These are phyloP conservation scores for Schizonepeta tenuifolia DNA, from an alignment of 257 asterid genomes.

Conservation along the genomic window DNA sequence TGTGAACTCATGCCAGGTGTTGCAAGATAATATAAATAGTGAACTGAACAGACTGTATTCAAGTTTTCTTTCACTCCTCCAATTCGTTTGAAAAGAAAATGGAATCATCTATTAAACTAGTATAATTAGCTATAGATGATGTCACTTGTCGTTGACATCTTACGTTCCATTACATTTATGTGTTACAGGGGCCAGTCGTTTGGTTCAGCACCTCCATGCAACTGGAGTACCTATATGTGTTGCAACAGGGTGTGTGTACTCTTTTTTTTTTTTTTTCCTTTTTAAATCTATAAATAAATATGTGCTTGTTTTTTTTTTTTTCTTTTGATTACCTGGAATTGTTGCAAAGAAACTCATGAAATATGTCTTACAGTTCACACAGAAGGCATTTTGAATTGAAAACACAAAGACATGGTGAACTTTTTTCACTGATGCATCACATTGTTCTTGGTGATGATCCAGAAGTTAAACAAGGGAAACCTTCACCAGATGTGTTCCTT, in stretches of 20 bases:
- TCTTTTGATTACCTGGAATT: conserved; percentile 13
- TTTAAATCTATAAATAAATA: no score
- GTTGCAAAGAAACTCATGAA: conserved; percentile 30
- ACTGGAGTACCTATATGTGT: conserved; percentile 88
- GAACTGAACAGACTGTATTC: neutral
- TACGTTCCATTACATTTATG: conserved; percentile 30
- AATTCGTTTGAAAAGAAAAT: neutral
- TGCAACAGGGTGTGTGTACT: conserved; percentile 76
- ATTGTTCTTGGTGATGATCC: conserved; percentile 95
- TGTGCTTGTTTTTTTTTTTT: conserved; percentile 4
- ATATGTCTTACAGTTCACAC: conserved; percentile 66
- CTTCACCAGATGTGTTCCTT: conserved; percentile 91
- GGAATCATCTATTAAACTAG: neutral
- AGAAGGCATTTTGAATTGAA: conserved; percentile 86
- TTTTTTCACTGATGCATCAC: conserved; percentile 90
- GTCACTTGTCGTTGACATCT: neutral
- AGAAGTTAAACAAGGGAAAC: conserved; percentile 94
- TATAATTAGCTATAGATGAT: neutral
- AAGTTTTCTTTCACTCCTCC: neutral
- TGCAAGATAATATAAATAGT: neutral
- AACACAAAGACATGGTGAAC: conserved; percentile 77
- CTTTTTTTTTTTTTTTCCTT: neutral
- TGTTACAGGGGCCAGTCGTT: conserved; percentile 69
- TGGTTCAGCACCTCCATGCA: conserved; percentile 81
- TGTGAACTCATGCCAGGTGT: conserved; percentile 95